A percentile compares a stretch with the other conserved stretches of the same genome.
phyloP scores from a whole-genome alignment of 306 rosid genomes.

The Pyrus communis region DNA sequence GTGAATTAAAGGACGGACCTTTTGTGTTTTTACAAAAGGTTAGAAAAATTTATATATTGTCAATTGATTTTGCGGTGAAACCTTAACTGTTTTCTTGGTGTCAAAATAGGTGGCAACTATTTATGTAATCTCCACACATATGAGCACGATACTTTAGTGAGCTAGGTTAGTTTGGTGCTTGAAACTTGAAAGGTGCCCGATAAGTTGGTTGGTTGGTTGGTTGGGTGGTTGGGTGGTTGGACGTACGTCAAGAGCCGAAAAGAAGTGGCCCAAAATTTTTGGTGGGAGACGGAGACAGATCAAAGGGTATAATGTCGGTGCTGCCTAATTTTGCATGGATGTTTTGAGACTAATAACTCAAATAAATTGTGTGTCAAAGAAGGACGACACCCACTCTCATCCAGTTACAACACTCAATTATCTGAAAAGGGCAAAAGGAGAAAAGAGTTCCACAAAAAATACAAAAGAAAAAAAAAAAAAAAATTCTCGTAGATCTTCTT shows the following conservation, averaged over 20 bases:
- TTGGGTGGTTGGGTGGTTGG: neutral
- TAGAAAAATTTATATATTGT: fast-evolving
- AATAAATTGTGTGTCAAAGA: neutral
- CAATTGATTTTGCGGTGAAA: too few relatives aligned
- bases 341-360: neutral
- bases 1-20: too few relatives aligned
- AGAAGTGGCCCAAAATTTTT: neutral
- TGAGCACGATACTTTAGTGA: neutral
- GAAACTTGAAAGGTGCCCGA: neutral
- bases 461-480: neutral
- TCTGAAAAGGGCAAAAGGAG: neutral
- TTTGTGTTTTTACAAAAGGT: too few relatives aligned
- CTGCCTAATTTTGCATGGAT: neutral
- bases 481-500: neutral
- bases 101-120: too few relatives aligned
- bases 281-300: neutral
- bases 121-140: neutral
- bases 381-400: neutral
- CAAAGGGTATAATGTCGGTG: neutral
- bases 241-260: neutral
- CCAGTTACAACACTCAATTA: neutral
- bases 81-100: fast-evolving
- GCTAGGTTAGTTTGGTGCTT: neutral
- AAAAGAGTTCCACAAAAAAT: neutral
- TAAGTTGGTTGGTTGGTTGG: neutral